Evolutionary conservation across 169 alveolate species (phyloP).

Genomic region (Plasmodium adleri): DNA sequence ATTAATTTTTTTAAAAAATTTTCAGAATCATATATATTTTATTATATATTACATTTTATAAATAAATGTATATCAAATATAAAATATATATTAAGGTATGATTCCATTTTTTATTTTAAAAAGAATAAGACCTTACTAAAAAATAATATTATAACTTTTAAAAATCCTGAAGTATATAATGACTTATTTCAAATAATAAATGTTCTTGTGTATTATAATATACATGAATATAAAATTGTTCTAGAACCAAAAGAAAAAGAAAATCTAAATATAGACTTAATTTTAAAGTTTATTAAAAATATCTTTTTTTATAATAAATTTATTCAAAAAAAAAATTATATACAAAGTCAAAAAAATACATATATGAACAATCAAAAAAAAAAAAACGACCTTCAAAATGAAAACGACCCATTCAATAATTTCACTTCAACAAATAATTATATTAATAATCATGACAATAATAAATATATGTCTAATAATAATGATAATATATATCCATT

Average conservation of each 20-base stretch:
- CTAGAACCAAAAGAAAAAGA: constrained; percentile 56
- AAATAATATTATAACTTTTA: constrained; percentile 56
- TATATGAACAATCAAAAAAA: background rate
- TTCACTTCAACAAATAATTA: constrained; percentile 1
- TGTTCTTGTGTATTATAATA: constrained; percentile 36
- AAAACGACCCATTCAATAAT: background rate
- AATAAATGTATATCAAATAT: background rate
- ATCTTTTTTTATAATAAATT: constrained; percentile 51
- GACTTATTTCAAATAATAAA: constrained; percentile 46
- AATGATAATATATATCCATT: constrained; percentile 2
- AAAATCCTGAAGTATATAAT: constrained; percentile 21
- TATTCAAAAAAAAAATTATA: constrained; percentile 26
- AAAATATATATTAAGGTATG: constrained; percentile 24
- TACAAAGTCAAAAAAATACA: constrained; percentile 20
- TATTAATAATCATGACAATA: background rate
- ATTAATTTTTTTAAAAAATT: background rate
- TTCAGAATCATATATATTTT: background rate
- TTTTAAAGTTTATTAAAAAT: constrained; percentile 15
- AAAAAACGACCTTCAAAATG: background rate
- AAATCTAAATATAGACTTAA: constrained; percentile 12
- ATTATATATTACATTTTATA: background rate
- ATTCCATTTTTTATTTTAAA: constrained; percentile 46
- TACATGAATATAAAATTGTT: constrained; percentile 33
- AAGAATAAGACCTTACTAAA: constrained; percentile 16
- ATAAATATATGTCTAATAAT: constrained; percentile 17